Conservation (phyloP, 2,329 filamentous ascomycete genomes). For the Ceratocystis papillata region DNA sequence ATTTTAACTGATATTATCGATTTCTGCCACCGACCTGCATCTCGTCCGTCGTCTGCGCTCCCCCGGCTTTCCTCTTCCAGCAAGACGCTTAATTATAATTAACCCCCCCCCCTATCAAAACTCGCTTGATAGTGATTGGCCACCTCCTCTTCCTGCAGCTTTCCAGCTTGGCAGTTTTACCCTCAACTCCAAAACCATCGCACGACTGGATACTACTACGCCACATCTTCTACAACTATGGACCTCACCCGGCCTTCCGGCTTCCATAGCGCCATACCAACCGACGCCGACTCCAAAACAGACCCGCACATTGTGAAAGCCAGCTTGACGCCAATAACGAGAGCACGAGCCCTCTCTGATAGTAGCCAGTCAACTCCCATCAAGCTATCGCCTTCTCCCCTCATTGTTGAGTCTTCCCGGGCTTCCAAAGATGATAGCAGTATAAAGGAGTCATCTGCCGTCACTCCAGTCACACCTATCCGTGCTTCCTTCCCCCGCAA, state of each 20-base stretch:
- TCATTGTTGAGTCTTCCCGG: conserved; percentile 42
- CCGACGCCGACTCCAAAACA: conserved; percentile 9
- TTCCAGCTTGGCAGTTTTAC: too few species aligned
- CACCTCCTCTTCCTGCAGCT: conserved; percentile 1
- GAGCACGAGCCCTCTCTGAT: conserved; percentile 23
- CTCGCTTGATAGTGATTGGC: neutral
- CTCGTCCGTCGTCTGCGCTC: neutral
- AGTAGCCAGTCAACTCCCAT: conserved; percentile 36
- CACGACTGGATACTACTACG: neutral
- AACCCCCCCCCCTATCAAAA: neutral
- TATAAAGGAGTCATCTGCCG: conserved; percentile 34
- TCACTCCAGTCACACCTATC: conserved; percentile 57
- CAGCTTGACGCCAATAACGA: conserved; percentile 1
- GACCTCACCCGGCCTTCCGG: conserved; percentile 1
- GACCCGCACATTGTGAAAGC: neutral
- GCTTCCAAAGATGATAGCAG: conserved; percentile 58
- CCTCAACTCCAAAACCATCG: neutral
- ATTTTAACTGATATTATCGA: neutral
- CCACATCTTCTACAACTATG: conserved; percentile 8
- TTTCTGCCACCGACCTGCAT: neutral
- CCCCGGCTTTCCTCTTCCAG: neutral
- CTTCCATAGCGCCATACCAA: conserved; percentile 11
- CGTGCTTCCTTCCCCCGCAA: conserved; percentile 52
- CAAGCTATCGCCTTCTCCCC: conserved; percentile 48
- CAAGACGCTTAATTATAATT: neutral